These are phyloP conservation scores for Eucalyptus regnans DNA, from an alignment of 345 rosid genomes.

Conservation along the genomic window DNA sequence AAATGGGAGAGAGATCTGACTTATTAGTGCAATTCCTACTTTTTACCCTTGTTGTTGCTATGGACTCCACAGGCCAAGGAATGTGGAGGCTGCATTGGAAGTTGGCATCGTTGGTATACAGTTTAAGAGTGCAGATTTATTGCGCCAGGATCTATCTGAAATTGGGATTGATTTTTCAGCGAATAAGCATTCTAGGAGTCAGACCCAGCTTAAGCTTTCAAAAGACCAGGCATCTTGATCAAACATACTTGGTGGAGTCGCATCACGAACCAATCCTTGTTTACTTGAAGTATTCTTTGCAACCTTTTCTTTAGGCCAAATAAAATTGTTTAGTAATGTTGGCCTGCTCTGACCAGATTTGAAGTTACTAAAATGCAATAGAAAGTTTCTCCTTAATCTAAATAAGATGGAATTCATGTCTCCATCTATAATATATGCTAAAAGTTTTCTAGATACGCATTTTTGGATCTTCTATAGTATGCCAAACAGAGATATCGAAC, in stretches of 20 bases:
- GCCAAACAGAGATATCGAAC: neutral
- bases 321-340: neutral
- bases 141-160: constrained; percentile 31
- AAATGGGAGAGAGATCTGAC: neutral
- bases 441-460: neutral
- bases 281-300: neutral
- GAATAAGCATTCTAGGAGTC: neutral
- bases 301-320: neutral
- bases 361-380: neutral
- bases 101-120: constrained; percentile 61
- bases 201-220: neutral
- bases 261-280: neutral
- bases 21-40: neutral
- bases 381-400: neutral
- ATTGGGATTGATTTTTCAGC: constrained; percentile 34
- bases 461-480: neutral
- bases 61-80: constrained; percentile 33
- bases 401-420: neutral
- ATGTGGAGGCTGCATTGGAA: constrained; percentile 63
- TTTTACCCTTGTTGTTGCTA: neutral
- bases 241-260: neutral
- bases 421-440: neutral
- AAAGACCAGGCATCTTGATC: neutral
- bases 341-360: neutral
- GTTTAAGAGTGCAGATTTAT: constrained; percentile 43